Conservation (phyloP, 495 filamentous ascomycete genomes). For the Tuber indicum region DNA sequence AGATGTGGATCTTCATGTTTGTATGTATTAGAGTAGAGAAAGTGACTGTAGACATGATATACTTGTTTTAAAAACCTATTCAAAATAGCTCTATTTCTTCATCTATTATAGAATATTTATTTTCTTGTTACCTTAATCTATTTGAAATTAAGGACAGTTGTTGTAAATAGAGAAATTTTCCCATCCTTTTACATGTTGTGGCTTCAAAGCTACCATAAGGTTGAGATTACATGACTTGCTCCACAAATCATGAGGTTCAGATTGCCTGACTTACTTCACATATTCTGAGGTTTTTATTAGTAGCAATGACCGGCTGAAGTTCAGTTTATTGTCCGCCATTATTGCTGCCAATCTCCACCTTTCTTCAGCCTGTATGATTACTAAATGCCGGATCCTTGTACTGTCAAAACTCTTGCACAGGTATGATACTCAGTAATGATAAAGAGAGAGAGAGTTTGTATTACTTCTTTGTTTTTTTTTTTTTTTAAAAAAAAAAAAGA, state of each 20-base stretch:
- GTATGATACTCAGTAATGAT: no score
- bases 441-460: no score
- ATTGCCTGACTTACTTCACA: neutral
- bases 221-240: no score
- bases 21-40: no score
- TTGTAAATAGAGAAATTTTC: neutral
- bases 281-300: neutral
- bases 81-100: neutral
- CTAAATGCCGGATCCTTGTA: neutral
- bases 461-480: no score
- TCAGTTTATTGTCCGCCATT: neutral
- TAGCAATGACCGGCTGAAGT: neutral
- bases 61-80: neutral
- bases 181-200: neutral
- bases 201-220: neutral
- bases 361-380: neutral
- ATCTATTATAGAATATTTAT: neutral
- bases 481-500: no score
- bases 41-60: no score
- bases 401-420: no score
- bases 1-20: no score
- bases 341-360: neutral
- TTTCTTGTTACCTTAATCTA: neutral
- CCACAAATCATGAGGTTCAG: no score
- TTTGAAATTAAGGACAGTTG: neutral